Conservation (phyloP, 176 grass and related monocot genomes). For the Puccinellia tenuiflora region DNA sequence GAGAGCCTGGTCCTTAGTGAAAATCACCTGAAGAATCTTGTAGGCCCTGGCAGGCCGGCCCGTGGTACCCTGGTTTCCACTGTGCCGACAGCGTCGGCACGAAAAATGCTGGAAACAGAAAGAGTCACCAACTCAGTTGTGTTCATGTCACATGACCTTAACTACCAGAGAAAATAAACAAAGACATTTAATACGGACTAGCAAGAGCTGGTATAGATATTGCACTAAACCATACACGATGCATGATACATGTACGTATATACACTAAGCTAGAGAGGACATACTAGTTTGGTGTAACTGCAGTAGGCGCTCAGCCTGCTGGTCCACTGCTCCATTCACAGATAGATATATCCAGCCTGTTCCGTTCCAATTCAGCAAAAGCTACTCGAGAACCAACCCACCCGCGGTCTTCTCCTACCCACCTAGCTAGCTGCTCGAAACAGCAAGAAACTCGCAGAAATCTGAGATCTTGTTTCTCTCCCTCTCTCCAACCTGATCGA, state of each 20-base stretch:
- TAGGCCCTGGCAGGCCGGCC: no score
- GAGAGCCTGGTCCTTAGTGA: no score
- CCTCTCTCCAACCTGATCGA: background rate
- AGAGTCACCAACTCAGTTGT: no score
- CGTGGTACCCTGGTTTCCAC: no score
- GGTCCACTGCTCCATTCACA: slow-evolving; percentile 8
- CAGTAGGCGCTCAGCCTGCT: background rate
- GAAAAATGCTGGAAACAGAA: no score
- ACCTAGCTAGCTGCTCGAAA: slow-evolving; percentile 17
- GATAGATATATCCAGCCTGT: background rate
- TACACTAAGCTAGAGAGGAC: background rate
- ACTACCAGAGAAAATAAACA: background rate
- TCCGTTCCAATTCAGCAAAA: background rate
- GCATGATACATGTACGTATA: background rate
- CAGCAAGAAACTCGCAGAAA: background rate
- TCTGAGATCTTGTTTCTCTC: slow-evolving; percentile 3
- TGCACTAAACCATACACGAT: background rate
- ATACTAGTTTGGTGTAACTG: slow-evolving; percentile 25
- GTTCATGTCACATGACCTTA: background rate
- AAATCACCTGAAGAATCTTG: no score
- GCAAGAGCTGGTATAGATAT: background rate
- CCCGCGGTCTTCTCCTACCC: slow-evolving; percentile 1
- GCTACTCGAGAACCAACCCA: background rate
- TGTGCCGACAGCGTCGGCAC: no score
- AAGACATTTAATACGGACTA: background rate